Base-by-base conservation (phyloP, 148 eudicot species). In the Salicornia ramosissima region DNA sequence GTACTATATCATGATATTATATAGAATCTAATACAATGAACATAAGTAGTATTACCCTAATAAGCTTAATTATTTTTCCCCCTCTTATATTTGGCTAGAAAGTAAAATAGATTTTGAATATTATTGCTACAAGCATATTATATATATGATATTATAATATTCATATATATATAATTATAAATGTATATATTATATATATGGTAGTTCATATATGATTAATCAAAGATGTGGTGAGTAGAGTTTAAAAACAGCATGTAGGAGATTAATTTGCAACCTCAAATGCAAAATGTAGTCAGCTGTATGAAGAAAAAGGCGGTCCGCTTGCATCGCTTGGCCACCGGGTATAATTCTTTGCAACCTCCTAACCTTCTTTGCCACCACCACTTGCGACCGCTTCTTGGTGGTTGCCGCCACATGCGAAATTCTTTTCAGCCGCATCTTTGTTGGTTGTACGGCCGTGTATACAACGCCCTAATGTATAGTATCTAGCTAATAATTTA, bases 281-380 rank as follows among this genome's bases (percentile, higher is more conserved):
- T 76, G 87, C 82, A 83, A 42, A 22, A 88, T 88, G 69, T 88
- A 88, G 71, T 83, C 76, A 0, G 87, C 85, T 0, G 92, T 83
- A 11, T 50, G 77, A 0, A 81, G 70, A 9, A 88, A 74, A 25
- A 88, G 86, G 24, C 63, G 67, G 65, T 80, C 89, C 2, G 84
- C 63, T 1, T 70, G 64, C 1, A 78, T 40, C 30, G 70, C 77
- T 39, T 65, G 56, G 22, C 87, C 89, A 5, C 89, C 92, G 1
- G 92, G 92, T 0, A 88, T 51, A 1, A 85, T 54, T 66, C 82
- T 83, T 66, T 82, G 83, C 64, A 88, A 52, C 78, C 79, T 85
- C 80, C 78, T 75, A 4, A 88, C 84, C 81, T 82, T 88, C 79
- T 22, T 80, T 14, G 62, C 71, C n/a, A 84, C 74, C 34, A 39